Base-by-base conservation (phyloP, 2,329 filamentous ascomycete genomes). In the Cyclaneusma minus region DNA sequence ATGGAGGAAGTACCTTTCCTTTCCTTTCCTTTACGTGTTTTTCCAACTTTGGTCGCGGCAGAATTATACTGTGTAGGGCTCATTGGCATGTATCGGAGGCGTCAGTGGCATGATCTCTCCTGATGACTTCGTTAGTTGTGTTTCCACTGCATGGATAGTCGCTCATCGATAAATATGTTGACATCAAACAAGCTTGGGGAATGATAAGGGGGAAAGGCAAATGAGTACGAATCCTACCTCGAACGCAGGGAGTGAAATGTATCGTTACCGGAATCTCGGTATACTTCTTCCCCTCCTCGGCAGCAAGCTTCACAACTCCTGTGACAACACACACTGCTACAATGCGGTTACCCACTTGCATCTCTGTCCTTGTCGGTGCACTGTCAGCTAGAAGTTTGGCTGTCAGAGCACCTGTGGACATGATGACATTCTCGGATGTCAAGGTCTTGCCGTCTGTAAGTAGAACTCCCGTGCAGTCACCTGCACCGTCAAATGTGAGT, bases 341-440 rank as follows among this genome's bases (percentile, higher is more conserved):
- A 24, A 71, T 55, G 26, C 65, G 51, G 31, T 59, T 48, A 9
- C 60, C 64, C 13, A 61, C 53, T 30, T 72, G 65, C 12, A 66
- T 51, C 13, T 63, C 49, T 17, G 54, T 47, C 30, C 59, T 59
- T 9, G 57, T 48, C 5, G 58, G 54, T 0, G 59, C 60, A 24
- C 60, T 60, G 9, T 62, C 56, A 15, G 62, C 60, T 27, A 73
- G 53, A 10, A 73, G 39, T 15, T 55, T 47, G 18, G 60, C 60
- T 4, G 67, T 71, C 45, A 64, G 62, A 3, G 68, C 66, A 8
- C 67, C 68, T 1, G 68, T 63, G 21, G 56, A 58, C 16, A 73
- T 40, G 7, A 73, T 43, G 11, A 68, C 48, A 37, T 63, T 62
- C 28, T 65, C 57, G 2, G 67, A 70, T 8, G 39, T 47, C 27